Evolutionary conservation across 352 stramenopile species (phyloP), one percentile per base, ranked within the genome.

Genomic region (Phytophthora sojae): DNA sequence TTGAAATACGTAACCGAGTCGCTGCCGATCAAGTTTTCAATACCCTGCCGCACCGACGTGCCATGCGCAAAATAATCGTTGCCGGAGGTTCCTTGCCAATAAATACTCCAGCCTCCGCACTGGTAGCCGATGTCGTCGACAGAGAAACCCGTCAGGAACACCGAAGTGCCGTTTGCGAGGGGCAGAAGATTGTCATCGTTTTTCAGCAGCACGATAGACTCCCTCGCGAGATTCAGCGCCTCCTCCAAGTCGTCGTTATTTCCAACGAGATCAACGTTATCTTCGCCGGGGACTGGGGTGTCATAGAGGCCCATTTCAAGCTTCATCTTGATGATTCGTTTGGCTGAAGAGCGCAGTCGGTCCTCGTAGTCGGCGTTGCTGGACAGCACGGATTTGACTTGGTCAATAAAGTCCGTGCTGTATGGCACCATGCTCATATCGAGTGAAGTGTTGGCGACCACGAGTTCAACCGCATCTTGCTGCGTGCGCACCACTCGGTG

Each of bases 391-490:
- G 47, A 45, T 57, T 86, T 88, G 4, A 32, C 69, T 25, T 85
- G 63, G 21, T 86, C 75, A 32, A 93, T 81, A 42, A 85, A 81
- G 12, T 76, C 39, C 4, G 69, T 73, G 52, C 71, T 70, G 29
- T 67, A 75, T 17, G 76, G 60, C 44, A 89, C 83, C 91, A 97
- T 97, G 62, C 79, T 94, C 85, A 98, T 95, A 62, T 98, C 92
- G 17, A 98, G 76, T 39, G 77, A 83, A 7, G 88, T 93, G 57
- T 94, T 81, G 32, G 69, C 42, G 23, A 97, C 74, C 45, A 87
- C 71, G 57, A 92, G 69, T 14, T 80, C 71, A 0, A 93, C 71
- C 2, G 89, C 87, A 12, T 87, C 79, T 17, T 78, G 69, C 23
- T 77, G 15, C 7, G 60, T 77, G 8, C 29, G 50, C 4, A 75